These are phyloP conservation scores for Zygoascus biomembranicola DNA, from an alignment of 805 yeast genomes.

Conservation along the genomic window DNA sequence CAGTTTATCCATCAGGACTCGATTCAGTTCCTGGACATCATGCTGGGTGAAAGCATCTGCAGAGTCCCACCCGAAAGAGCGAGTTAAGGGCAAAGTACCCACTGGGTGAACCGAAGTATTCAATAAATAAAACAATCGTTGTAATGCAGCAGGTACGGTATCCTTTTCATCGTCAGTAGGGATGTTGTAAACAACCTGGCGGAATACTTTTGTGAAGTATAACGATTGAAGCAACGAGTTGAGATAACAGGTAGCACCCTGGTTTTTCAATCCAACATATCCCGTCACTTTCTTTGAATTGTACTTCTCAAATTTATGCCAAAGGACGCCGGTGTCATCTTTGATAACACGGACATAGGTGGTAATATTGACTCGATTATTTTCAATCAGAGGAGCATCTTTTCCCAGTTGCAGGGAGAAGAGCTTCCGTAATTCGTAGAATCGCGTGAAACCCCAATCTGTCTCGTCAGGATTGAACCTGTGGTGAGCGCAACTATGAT, in stretches of 20 bases:
- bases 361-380: conserved; percentile 59
- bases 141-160: conserved; percentile 77
- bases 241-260: conserved; percentile 97
- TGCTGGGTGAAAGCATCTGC: conserved; percentile 95
- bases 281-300: conserved; percentile 86
- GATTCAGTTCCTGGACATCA: conserved; percentile 93
- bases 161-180: conserved; percentile 64
- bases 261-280: conserved; percentile 86
- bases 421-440: conserved; percentile 50
- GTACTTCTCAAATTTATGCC: conserved; percentile 75
- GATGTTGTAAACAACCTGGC: conserved; percentile 80
- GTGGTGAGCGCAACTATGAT: conserved; percentile 61
- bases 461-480: conserved; percentile 67
- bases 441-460: conserved; percentile 94
- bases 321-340: conserved; percentile 89
- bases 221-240: conserved; percentile 89
- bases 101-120: conserved; percentile 68
- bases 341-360: conserved; percentile 69
- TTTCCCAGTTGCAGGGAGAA: conserved; percentile 28
- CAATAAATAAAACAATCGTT: conserved; percentile 74
- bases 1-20: conserved; percentile 89
- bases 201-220: conserved; percentile 72
- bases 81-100: conserved; percentile 78
- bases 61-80: conserved; percentile 95
- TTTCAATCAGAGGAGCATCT: conserved; percentile 38